Conservation (phyloP, 2,329 filamentous ascomycete species). For the Hirsutella thompsonii region DNA sequence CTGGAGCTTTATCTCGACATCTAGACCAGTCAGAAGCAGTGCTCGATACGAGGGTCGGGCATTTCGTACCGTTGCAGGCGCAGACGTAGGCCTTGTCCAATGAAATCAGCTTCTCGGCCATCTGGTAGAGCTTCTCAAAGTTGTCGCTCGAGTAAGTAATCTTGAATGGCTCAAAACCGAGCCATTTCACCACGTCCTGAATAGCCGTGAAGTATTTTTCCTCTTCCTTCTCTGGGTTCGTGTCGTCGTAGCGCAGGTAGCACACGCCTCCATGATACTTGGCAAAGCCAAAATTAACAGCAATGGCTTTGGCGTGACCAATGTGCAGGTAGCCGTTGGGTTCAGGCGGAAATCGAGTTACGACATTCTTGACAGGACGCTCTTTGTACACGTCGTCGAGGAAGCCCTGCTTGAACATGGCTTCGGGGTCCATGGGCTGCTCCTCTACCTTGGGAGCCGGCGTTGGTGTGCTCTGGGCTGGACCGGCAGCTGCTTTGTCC, state of each 20-base stretch:
- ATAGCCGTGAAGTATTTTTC: slow-evolving; percentile 86
- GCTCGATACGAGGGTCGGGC: background rate
- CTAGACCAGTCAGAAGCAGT: slow-evolving; percentile 14
- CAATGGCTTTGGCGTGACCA: slow-evolving; percentile 90
- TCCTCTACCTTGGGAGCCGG: slow-evolving; percentile 21
- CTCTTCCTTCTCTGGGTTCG: slow-evolving; percentile 88
- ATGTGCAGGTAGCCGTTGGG: slow-evolving; percentile 92
- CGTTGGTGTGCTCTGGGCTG: slow-evolving; percentile 19
- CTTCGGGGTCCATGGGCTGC: slow-evolving; percentile 34
- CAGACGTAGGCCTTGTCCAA: slow-evolving; percentile 66
- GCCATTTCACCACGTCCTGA: slow-evolving; percentile 74
- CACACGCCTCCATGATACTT: slow-evolving; percentile 57
- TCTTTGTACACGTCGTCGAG: slow-evolving; percentile 59
- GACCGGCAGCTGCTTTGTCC: slow-evolving; percentile 62
- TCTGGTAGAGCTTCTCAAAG: slow-evolving; percentile 70
- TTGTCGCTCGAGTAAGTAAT: slow-evolving; percentile 82
- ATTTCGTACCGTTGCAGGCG: slow-evolving; percentile 60
- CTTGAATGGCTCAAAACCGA: slow-evolving; percentile 36
- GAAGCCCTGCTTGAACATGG: slow-evolving; percentile 74
- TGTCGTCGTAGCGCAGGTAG: slow-evolving; percentile 65
- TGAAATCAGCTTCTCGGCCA: slow-evolving; percentile 69
- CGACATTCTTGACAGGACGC: slow-evolving; percentile 45
- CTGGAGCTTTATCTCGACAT: slow-evolving; percentile 75
- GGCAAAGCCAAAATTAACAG: slow-evolving; percentile 93
- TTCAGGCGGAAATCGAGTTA: slow-evolving; percentile 70